These are phyloP conservation scores for Paraglomus occultum DNA, from an alignment of 192 early-diverging fungal species.

Conservation along the genomic window DNA sequence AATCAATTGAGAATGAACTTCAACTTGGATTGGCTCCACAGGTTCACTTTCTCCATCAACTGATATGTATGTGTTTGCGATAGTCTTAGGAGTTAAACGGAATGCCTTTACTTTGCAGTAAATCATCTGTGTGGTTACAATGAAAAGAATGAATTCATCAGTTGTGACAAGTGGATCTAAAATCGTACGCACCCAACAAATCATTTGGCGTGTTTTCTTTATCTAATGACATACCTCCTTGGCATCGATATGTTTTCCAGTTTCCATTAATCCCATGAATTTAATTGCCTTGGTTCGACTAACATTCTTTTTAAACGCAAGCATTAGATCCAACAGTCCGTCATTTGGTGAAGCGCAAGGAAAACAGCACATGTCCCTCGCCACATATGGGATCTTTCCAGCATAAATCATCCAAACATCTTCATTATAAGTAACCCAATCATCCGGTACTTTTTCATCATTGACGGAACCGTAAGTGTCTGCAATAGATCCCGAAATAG, in stretches of 20 bases:
- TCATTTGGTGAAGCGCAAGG: constrained; percentile 54
- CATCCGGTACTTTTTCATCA: constrained; percentile 37
- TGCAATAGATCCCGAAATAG: constrained; percentile 33
- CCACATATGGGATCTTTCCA: constrained; percentile 51
- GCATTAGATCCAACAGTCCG: constrained; percentile 48
- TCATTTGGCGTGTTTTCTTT: not conserved
- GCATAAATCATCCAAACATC: constrained; percentile 43
- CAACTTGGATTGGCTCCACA: constrained; percentile 52
- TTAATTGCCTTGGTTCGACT: constrained; percentile 33
- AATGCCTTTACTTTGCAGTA: constrained; percentile 60
- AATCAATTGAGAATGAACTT: constrained; percentile 49
- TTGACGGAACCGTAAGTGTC: constrained; percentile 36
- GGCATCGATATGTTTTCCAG: constrained; percentile 43
- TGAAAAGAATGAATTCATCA: not conserved
- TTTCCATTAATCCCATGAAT: constrained; percentile 45
- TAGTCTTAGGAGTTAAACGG: constrained; percentile 44
- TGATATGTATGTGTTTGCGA: constrained; percentile 41
- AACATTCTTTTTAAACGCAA: constrained; percentile 37
- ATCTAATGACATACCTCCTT: constrained; percentile 40
- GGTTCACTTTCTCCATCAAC: constrained; percentile 59
- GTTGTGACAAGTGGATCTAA: not conserved
- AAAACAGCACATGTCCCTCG: constrained; percentile 43
- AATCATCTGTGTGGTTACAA: constrained; percentile 43
- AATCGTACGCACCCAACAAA: not conserved
- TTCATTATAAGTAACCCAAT: constrained; percentile 47